phyloP scores from a whole-genome alignment of 306 rosid species.

The Castanea sativa region DNA sequence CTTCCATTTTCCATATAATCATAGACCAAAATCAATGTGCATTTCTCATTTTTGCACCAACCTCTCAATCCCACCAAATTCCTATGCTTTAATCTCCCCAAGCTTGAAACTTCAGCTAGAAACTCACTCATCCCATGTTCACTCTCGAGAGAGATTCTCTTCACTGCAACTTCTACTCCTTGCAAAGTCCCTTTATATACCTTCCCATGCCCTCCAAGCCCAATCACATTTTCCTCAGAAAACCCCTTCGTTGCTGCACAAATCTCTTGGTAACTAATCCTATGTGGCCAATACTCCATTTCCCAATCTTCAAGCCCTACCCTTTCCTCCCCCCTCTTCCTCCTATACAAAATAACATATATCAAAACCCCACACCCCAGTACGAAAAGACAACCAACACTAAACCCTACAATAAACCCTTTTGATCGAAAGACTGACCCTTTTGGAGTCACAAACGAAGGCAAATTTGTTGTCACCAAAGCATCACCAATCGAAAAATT shows the following conservation, averaged over 20 bases:
- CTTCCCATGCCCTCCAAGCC: conserved; percentile 49
- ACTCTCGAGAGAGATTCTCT: conserved; percentile 43
- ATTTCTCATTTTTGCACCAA: conserved; percentile 68
- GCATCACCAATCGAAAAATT: conserved; percentile 59
- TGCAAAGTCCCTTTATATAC: conserved; percentile 55
- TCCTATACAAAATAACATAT: conserved; percentile 14
- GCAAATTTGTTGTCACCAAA: conserved; percentile 45
- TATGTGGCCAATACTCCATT: conserved; percentile 65
- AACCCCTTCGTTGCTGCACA: conserved; percentile 50
- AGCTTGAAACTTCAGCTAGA: conserved; percentile 63
- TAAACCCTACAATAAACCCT: conserved; percentile 23
- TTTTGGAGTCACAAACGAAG: conserved; percentile 40
- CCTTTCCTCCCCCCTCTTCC: conserved; percentile 17
- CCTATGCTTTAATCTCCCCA: conserved; percentile 67
- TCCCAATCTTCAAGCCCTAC: conserved; percentile 65
- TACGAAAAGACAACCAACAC: conserved; percentile 26
- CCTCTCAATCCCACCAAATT: conserved; percentile 61
- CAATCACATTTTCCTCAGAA: conserved; percentile 49
- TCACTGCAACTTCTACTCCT: conserved; percentile 60
- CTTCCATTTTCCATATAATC: conserved; percentile 72
- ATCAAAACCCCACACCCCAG: conserved; percentile 19
- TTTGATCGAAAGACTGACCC: conserved; percentile 21
- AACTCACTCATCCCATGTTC: conserved; percentile 62
- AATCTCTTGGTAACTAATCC: conserved; percentile 51
- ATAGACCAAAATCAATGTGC: conserved; percentile 53